phyloP scores from a whole-genome alignment of 805 yeast species.

The Wickerhamomyces ciferrii region DNA sequence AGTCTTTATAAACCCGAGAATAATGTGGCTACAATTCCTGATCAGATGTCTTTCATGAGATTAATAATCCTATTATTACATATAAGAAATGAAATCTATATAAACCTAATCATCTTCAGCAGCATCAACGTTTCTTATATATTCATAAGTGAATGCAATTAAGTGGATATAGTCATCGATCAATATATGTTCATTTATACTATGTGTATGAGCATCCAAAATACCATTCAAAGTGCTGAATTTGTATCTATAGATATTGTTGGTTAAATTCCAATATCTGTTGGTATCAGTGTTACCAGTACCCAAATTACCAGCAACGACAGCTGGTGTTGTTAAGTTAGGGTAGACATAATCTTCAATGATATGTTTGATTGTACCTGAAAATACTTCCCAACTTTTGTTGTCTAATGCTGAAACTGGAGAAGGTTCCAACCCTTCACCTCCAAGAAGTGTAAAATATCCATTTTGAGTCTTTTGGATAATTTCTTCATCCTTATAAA shows the following conservation, averaged over 20 bases:
- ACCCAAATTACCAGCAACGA: conserved; percentile 54
- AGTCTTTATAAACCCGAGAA: too few relatives aligned
- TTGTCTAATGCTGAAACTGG: conserved; percentile 42
- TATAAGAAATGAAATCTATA: too few relatives aligned
- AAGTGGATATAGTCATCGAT: conserved; percentile 48
- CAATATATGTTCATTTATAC: conserved; percentile 52
- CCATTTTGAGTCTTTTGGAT: conserved; percentile 27
- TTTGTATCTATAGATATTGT: conserved; percentile 55
- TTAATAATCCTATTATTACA: too few relatives aligned
- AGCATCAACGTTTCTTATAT: conserved; percentile 37
- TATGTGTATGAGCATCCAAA: conserved; percentile 37
- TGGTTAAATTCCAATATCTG: conserved; percentile 57
- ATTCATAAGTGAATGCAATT: conserved; percentile 45
- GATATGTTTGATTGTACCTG: conserved; percentile 54
- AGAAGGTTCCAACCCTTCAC: conserved; percentile 37
- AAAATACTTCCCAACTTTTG: conserved; percentile 45
- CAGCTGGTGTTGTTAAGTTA: conserved; percentile 27
- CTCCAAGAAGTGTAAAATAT: conserved; percentile 27
- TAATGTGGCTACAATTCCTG: background rate
- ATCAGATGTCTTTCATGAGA: too few relatives aligned
- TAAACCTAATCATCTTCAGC: background rate
- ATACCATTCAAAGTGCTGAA: conserved; percentile 38
- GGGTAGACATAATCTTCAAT: conserved; percentile 45
- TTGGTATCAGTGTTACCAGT: conserved; percentile 71
- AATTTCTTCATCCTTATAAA: conserved; percentile 34